phyloP scores from a whole-genome alignment of 2,329 filamentous ascomycete genomes.

The Pseudogymnoascus sp. region DNA sequence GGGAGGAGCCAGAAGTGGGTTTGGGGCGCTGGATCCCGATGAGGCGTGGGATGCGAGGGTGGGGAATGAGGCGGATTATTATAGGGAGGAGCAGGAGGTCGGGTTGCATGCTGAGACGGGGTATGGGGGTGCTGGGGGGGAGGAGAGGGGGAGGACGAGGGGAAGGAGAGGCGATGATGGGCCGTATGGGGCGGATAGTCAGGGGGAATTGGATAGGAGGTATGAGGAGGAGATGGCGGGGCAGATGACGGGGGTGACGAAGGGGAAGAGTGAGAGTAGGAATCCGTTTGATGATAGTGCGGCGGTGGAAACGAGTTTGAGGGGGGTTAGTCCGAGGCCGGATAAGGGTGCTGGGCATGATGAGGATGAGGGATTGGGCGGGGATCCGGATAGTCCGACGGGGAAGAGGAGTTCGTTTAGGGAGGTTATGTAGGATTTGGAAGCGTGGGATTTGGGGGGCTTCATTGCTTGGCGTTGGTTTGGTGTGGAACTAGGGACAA shows the following conservation, averaged over 20 bases:
- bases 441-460: neutral
- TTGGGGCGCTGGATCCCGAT: conserved; percentile 67
- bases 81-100: conserved; percentile 64
- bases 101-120: conserved; percentile 38
- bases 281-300: conserved; percentile 66
- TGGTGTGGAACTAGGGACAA: neutral
- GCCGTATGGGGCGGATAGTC: conserved; percentile 28
- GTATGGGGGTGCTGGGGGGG: conserved; percentile 30
- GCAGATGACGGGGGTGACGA: conserved; percentile 20
- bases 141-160: conserved; percentile 34
- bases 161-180: conserved; percentile 33
- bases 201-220: conserved; percentile 35
- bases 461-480: neutral
- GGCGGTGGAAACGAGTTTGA: conserved; percentile 47
- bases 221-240: conserved; percentile 39
- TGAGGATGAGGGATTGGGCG: conserved; percentile 30
- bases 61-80: conserved; percentile 65
- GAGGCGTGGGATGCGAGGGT: conserved; percentile 80
- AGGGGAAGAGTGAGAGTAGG: neutral
- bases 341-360: conserved; percentile 33
- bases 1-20: conserved; percentile 42
- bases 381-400: conserved; percentile 45
- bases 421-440: conserved; percentile 51
- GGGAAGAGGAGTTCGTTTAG: conserved; percentile 62
- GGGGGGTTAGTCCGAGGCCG: conserved; percentile 71